A percentile compares a stretch with the other conserved stretches of the same genome.
phyloP scores from a whole-genome alignment of 768 basidiomycete genomes.

The Botryobasidium botryosum region DNA sequence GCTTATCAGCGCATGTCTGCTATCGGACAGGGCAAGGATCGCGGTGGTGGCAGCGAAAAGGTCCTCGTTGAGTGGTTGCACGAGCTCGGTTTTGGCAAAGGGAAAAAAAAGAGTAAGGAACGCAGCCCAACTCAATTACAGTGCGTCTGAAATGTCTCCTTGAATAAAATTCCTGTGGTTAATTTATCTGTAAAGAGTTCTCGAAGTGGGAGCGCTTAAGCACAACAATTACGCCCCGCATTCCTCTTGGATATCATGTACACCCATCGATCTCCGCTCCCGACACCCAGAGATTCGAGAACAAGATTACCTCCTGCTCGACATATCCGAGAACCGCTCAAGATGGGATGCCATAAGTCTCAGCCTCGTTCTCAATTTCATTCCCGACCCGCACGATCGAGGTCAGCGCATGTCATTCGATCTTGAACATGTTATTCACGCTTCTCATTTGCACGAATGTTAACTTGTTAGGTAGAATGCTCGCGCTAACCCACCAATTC shows the following conservation, averaged over 20 bases:
- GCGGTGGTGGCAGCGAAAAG: constrained; percentile 82
- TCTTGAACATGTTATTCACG: background rate
- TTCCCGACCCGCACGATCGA: constrained; percentile 54
- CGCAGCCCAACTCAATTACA: background rate
- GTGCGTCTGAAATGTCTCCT: background rate
- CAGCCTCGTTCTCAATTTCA: constrained; percentile 82
- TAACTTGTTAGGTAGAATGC: constrained; percentile 43
- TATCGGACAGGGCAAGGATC: constrained; percentile 59
- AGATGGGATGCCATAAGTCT: constrained; percentile 72
- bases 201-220: constrained; percentile 79
- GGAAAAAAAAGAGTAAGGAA: constrained; percentile 10
- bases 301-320: constrained; percentile 68
- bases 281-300: constrained; percentile 67
- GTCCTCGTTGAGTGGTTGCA: constrained; percentile 62
- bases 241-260: constrained; percentile 50
- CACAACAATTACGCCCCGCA: constrained; percentile 64
- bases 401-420: constrained; percentile 29
- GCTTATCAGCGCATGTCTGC: constrained; percentile 27
- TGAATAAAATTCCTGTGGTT: background rate
- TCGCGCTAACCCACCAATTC: constrained; percentile 40
- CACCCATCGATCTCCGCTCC: constrained; percentile 70
- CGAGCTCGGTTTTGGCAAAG: constrained; percentile 23
- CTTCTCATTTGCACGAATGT: background rate
- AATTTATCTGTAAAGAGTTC: constrained; percentile 31
- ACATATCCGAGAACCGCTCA: constrained; percentile 29